These are phyloP conservation scores for Lathyrus sativus DNA, from an alignment of 306 rosid genomes.

Conservation along the genomic window DNA sequence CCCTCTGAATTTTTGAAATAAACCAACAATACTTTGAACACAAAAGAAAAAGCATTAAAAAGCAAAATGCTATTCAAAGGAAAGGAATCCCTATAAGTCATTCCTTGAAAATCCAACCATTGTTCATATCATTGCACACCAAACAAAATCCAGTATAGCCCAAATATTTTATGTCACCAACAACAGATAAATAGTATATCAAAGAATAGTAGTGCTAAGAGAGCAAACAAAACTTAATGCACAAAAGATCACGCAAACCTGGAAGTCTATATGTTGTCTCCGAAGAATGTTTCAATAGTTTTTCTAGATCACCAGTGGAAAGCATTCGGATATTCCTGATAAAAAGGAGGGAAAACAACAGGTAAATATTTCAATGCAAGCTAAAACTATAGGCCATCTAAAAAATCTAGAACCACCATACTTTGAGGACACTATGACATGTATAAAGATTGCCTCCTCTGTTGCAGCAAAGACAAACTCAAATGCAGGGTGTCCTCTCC, in stretches of 20 bases:
- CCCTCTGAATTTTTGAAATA: slow-evolving; percentile 15
- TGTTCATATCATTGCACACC: slow-evolving; percentile 26
- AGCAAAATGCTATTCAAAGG: slow-evolving; percentile 28
- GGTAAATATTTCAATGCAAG: slow-evolving; percentile 24
- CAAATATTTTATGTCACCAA: slow-evolving; percentile 16
- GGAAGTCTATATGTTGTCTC: slow-evolving; percentile 69
- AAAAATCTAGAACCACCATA: slow-evolving; percentile 39
- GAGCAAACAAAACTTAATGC: slow-evolving; percentile 20
- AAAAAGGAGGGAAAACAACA: slow-evolving; percentile 24
- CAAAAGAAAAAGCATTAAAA: slow-evolving; percentile 25
- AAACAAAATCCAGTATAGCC: slow-evolving; percentile 27
- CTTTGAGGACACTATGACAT: slow-evolving; percentile 86
- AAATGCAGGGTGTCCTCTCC: slow-evolving; percentile 88
- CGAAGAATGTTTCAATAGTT: slow-evolving; percentile 61
- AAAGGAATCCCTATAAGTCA: slow-evolving; percentile 24
- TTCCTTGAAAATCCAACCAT: slow-evolving; percentile 28
- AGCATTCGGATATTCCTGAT: slow-evolving; percentile 81
- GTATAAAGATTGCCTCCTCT: slow-evolving; percentile 87
- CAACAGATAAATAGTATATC: slow-evolving; percentile 30
- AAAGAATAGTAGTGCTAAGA: slow-evolving; percentile 14
- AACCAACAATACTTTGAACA: slow-evolving; percentile 1
- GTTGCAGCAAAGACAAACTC: slow-evolving; percentile 92
- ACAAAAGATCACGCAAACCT: slow-evolving; percentile 61
- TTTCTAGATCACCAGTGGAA: slow-evolving; percentile 71
- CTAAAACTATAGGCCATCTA: slow-evolving; percentile 24